Conservation (phyloP, 2,329 filamentous ascomycete species). For the Zasmidium citrigriseum region DNA sequence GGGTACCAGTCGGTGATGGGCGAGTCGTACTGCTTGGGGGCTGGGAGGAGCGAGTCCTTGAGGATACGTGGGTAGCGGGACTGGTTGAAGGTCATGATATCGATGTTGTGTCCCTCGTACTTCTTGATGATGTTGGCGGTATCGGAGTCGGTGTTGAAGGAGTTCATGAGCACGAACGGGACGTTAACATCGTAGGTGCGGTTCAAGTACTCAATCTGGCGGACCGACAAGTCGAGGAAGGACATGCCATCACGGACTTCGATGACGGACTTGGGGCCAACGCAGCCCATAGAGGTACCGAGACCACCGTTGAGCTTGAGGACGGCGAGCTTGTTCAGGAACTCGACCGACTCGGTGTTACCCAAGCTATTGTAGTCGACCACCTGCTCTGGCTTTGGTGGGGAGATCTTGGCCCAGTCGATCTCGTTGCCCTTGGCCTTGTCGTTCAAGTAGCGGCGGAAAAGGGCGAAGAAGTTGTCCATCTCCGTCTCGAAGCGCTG, state of each 20-base stretch:
- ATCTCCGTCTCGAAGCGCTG: slow-evolving; percentile 95
- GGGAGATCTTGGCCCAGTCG: slow-evolving; percentile 95
- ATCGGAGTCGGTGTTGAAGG: slow-evolving; percentile 99
- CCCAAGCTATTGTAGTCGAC: slow-evolving; percentile 90
- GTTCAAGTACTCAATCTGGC: slow-evolving; percentile 99
- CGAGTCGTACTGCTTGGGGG: slow-evolving; percentile 85
- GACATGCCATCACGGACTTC: slow-evolving; percentile 99
- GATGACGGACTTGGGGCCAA: slow-evolving; percentile 98
- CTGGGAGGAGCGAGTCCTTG: slow-evolving; percentile 96
- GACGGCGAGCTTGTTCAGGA: slow-evolving; percentile 95
- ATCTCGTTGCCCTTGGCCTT: slow-evolving; percentile 97
- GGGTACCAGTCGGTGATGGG: slow-evolving; percentile 97
- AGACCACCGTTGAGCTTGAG: slow-evolving; percentile 99
- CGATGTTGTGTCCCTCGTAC: slow-evolving; percentile 99
- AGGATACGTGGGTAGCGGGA: slow-evolving; percentile 96
- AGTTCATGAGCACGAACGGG: slow-evolving; percentile 99
- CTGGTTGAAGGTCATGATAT: slow-evolving; percentile 99
- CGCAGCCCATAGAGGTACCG: slow-evolving; percentile 98
- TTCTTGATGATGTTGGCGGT: slow-evolving; percentile 99
- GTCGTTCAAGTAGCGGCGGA: slow-evolving; percentile 97
- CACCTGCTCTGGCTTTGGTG: slow-evolving; percentile 89
- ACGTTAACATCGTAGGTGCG: slow-evolving; percentile 96
- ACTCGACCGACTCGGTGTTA: slow-evolving; percentile 86
- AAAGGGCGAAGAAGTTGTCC: slow-evolving; percentile 99
- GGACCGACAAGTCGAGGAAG: slow-evolving; percentile 96